Evolutionary conservation across 495 filamentous ascomycete genomes (phyloP).

Genomic region (Acidiella bohemica): DNA sequence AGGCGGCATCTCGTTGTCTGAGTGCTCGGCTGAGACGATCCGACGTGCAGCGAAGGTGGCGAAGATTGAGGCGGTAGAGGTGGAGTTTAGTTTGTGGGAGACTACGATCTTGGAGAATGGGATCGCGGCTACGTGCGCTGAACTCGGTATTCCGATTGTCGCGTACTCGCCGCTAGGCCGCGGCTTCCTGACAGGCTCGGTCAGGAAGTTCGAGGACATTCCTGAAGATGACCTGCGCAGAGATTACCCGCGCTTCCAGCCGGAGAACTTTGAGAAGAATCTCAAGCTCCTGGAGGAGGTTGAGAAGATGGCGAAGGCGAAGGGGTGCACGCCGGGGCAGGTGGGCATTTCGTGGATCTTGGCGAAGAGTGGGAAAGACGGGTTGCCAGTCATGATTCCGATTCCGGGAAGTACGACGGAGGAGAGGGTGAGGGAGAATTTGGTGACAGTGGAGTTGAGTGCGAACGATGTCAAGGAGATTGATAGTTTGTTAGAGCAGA

Average conservation of each 20-base stretch:
- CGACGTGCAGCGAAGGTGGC: constrained; percentile 54
- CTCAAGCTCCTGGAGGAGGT: constrained; percentile 54
- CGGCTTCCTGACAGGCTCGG: constrained; percentile 42
- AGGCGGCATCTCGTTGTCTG: constrained; percentile 62
- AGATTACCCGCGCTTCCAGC: constrained; percentile 49
- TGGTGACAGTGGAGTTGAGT: constrained; percentile 23
- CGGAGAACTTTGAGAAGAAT: constrained; percentile 59
- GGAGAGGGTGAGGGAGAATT: constrained; percentile 31
- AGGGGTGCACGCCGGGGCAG: constrained; percentile 60
- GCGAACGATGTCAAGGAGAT: constrained; percentile 30
- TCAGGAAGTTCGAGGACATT: constrained; percentile 48
- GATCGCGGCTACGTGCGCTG: constrained; percentile 54
- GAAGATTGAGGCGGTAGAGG: constrained; percentile 62
- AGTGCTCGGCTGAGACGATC: constrained; percentile 62
- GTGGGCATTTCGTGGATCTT: constrained; percentile 64
- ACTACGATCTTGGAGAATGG: constrained; percentile 62
- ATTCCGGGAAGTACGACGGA: constrained; percentile 57
- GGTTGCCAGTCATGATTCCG: constrained; percentile 60
- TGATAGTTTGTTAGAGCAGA: constrained; percentile 25
- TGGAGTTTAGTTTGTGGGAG: constrained; percentile 60
- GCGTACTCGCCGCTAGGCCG: constrained; percentile 51
- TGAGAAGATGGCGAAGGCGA: constrained; percentile 50
- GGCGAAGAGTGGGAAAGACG: constrained; percentile 41
- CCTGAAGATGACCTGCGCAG: constrained; percentile 43
- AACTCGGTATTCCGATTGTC: constrained; percentile 58